Evolutionary conservation across 352 stramenopile species (phyloP).

Genomic region (Paralagenidium karlingii): DNA sequence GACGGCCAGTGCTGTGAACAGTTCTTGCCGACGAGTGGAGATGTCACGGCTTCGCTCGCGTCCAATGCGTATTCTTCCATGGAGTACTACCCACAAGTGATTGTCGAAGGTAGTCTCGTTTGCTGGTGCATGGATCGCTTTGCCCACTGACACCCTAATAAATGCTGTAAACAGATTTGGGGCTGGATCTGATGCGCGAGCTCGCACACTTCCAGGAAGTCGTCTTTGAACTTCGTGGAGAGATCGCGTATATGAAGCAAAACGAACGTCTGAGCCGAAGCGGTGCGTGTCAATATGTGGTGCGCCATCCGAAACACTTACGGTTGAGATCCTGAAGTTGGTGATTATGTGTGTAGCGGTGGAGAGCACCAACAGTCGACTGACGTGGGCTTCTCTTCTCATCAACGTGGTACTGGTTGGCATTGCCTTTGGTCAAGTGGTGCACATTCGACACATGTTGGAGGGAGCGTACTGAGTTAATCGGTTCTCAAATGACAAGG

Average conservation of each 20-base stretch:
- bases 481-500: no score
- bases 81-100: constrained; percentile 68
- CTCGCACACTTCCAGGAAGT: constrained; percentile 67
- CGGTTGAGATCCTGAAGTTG: background rate
- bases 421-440: constrained; percentile 65
- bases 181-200: constrained; percentile 72
- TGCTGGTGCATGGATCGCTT: background rate
- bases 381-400: constrained; percentile 74
- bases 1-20: no score
- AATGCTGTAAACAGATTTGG: constrained; percentile 24
- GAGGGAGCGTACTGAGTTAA: constrained; percentile 48
- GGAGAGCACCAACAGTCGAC: constrained; percentile 61
- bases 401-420: constrained; percentile 66
- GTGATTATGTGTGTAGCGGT: constrained; percentile 22
- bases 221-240: constrained; percentile 60
- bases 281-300: constrained; percentile 24
- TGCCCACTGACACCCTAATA: background rate
- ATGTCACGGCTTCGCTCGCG: constrained; percentile 35
- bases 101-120: constrained; percentile 36
- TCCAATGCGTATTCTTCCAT: constrained; percentile 40
- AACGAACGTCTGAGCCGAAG: constrained; percentile 62
- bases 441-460: constrained; percentile 77
- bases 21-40: constrained; percentile 30
- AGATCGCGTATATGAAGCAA: constrained; percentile 73
- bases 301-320: no score